phyloP scores from a whole-genome alignment of 2,329 filamentous ascomycete species.

The Thermoascus crustaceus region DNA sequence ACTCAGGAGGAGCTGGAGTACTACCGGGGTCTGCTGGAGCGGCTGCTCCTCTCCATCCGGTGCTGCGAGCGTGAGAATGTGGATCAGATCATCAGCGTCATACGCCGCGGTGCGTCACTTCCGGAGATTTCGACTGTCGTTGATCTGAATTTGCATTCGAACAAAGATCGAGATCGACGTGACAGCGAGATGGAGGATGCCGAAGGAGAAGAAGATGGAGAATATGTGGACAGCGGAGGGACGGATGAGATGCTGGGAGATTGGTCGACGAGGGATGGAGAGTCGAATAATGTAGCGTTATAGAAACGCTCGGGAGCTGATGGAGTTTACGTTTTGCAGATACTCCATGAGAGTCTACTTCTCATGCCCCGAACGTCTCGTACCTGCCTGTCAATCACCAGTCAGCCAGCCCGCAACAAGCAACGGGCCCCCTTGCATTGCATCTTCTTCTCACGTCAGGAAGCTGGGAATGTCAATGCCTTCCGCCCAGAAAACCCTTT shows the following conservation, averaged over 20 bases:
- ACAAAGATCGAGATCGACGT: not conserved
- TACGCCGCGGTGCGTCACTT: conserved; percentile 16
- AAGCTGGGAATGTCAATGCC: too few relatives aligned
- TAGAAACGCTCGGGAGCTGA: too few relatives aligned
- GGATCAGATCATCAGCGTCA: conserved; percentile 18
- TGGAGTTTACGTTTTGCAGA: too few relatives aligned
- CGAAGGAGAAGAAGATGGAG: not conserved
- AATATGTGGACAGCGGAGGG: not conserved
- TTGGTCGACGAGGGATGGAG: not conserved
- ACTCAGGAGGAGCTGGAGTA: conserved; percentile 23
- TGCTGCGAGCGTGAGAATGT: conserved; percentile 12
- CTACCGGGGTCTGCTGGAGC: conserved; percentile 19
- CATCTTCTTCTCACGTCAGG: too few relatives aligned
- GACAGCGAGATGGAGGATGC: too few relatives aligned
- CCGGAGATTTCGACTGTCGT: not conserved
- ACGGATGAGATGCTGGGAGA: not conserved
- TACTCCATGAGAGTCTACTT: too few relatives aligned
- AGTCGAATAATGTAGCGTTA: too few relatives aligned
- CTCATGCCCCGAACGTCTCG: too few relatives aligned
- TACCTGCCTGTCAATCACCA: too few relatives aligned
- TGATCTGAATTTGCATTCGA: not conserved
- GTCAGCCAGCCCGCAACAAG: too few relatives aligned
- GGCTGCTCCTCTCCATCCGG: conserved; percentile 20
- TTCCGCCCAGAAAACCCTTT: too few relatives aligned
- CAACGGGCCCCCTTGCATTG: too few relatives aligned